A percentile compares a stretch with the other conserved stretches of the same genome.
Conservation (phyloP, 768 basidiomycete species). For the Cubamyces sp. region DNA sequence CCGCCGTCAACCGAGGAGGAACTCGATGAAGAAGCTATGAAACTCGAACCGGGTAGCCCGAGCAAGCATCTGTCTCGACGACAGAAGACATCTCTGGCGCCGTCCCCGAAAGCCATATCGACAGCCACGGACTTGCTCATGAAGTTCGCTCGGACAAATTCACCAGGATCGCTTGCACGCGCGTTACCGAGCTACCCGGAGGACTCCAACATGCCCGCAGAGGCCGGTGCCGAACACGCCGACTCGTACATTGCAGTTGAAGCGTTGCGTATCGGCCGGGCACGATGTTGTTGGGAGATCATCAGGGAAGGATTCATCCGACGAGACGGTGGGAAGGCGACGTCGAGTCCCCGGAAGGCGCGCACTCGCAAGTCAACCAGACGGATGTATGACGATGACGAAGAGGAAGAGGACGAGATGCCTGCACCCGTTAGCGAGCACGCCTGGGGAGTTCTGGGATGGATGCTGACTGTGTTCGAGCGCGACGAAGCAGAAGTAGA, state of each 20-base stretch:
- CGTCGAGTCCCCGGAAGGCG: conserved; percentile 13
- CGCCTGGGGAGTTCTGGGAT: conserved; percentile 75
- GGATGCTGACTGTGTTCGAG: conserved; percentile 70
- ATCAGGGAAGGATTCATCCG: conserved; percentile 57
- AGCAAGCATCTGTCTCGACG: conserved; percentile 40
- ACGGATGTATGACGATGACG: conserved; percentile 1
- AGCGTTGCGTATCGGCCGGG: conserved; percentile 54
- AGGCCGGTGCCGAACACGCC: conserved; percentile 41
- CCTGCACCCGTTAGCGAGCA: conserved; percentile 53
- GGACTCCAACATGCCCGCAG: not conserved
- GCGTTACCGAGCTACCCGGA: conserved; percentile 55
- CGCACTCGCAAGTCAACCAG: conserved; percentile 3
- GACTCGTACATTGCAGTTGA: conserved; percentile 64
- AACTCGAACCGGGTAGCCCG: conserved; percentile 36
- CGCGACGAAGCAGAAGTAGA: conserved; percentile 54
- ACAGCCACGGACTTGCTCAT: conserved; percentile 58
- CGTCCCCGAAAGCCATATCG: conserved; percentile 48
- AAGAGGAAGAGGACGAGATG: conserved; percentile 28
- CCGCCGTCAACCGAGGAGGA: conserved; percentile 35
- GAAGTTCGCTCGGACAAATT: conserved; percentile 60
- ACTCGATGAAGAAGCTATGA: conserved; percentile 29
- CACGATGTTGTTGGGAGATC: conserved; percentile 65
- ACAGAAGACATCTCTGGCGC: conserved; percentile 45
- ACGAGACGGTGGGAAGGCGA: conserved; percentile 31
- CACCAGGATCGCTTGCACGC: conserved; percentile 53